Conservation (phyloP, 2,329 filamentous ascomycete species). For the Bipolaris sorokiniana region DNA sequence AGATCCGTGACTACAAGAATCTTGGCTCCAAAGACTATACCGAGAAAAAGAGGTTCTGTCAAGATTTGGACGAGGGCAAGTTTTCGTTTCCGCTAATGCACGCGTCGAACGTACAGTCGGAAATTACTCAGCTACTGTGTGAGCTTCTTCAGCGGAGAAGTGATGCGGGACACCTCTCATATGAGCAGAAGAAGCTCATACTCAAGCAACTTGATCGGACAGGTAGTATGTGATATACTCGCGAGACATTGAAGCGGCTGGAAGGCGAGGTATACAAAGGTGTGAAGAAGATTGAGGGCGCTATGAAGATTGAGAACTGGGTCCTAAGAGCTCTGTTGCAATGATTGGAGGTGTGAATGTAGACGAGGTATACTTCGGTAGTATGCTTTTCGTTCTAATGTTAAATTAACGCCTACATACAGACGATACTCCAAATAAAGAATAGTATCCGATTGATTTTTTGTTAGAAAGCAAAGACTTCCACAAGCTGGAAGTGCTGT, state of each 20-base stretch:
- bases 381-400: too few relatives aligned
- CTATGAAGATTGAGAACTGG: not conserved
- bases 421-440: not conserved
- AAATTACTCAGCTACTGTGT: not conserved
- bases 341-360: not conserved
- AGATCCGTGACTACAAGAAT: conserved; percentile 89
- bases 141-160: not conserved
- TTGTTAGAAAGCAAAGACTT: not conserved
- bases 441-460: not conserved
- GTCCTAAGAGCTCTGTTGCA: conserved; percentile 2
- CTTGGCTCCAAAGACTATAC: conserved; percentile 66
- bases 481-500: too few relatives aligned
- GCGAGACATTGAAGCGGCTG: not conserved
- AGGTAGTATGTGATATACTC: conserved; percentile 1
- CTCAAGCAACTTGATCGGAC: not conserved
- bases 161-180: not conserved
- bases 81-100: conserved; percentile 62
- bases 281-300: not conserved
- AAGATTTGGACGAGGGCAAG: conserved; percentile 92
- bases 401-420: too few relatives aligned
- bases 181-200: conserved; percentile 3
- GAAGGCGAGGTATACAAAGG: not conserved
- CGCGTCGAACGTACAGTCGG: not conserved
- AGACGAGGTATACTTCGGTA: not conserved
- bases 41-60: conserved; percentile 85